Conservation (phyloP, 164 flowering plant species). For the Protea cynaroides region DNA sequence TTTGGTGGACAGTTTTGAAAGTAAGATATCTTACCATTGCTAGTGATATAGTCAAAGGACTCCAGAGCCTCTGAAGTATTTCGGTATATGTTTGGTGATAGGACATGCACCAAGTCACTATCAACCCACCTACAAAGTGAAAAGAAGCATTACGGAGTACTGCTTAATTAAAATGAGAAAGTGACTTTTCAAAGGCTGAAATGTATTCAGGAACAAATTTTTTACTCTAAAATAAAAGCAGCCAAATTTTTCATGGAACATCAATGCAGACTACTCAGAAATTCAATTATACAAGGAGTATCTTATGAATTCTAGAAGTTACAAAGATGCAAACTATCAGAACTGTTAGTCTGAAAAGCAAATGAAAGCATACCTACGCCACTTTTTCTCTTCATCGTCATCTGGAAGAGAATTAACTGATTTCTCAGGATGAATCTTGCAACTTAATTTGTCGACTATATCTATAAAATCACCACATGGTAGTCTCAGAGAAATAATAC, state of each 20-base stretch:
- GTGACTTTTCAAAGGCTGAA: too few species aligned
- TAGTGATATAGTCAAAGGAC: slow-evolving; percentile 67
- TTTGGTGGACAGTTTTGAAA: neutral
- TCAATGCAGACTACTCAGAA: too few species aligned
- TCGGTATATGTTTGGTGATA: slow-evolving; percentile 71
- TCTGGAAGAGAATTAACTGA: slow-evolving; percentile 9
- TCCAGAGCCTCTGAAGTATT: slow-evolving; percentile 66
- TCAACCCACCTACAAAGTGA: slow-evolving; percentile 57
- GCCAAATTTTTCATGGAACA: neutral
- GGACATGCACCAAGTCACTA: slow-evolving; percentile 56
- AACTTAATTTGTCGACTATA: slow-evolving; percentile 43
- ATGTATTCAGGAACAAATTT: too few species aligned
- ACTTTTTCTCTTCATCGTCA: slow-evolving; percentile 55
- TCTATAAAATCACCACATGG: slow-evolving; percentile 22
- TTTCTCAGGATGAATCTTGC: slow-evolving; percentile 26
- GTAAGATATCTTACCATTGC: slow-evolving; percentile 37
- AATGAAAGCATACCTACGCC: slow-evolving; percentile 44
- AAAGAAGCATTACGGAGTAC: neutral
- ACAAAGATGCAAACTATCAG: neutral
- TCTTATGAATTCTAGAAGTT: neutral
- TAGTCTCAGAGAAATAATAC: neutral
- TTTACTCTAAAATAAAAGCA: neutral
- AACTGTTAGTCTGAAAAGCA: neutral
- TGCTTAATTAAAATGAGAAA: too few species aligned
- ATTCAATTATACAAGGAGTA: neutral